Conservation (phyloP, 345 rosid species). For the Combretum micranthum region DNA sequence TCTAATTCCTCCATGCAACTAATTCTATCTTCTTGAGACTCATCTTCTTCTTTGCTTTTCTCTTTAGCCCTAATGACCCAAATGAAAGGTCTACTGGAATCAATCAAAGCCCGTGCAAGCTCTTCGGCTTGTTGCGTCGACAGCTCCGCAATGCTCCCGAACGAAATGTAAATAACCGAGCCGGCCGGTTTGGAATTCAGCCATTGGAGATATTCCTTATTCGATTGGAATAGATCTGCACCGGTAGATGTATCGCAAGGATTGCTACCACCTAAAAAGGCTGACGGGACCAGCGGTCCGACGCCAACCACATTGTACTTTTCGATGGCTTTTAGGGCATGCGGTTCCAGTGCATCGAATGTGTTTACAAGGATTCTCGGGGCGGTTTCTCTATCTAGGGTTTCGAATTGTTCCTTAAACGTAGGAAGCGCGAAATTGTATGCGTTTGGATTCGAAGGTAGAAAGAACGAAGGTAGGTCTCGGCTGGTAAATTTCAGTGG, state of each 20-base stretch:
- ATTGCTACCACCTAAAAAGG: slow-evolving; percentile 18
- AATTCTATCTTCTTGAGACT: slow-evolving; percentile 17
- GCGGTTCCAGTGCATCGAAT: slow-evolving; percentile 50
- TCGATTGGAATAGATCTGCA: slow-evolving; percentile 23
- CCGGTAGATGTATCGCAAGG: slow-evolving; percentile 19
- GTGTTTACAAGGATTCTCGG: slow-evolving; percentile 53
- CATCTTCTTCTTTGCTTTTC: slow-evolving; percentile 8
- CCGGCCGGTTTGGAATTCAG: slow-evolving; percentile 26
- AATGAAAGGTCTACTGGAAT: neutral
- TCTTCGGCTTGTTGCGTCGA: slow-evolving; percentile 42
- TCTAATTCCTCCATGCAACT: slow-evolving; percentile 37
- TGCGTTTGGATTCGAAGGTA: slow-evolving; percentile 11
- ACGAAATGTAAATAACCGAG: slow-evolving; percentile 38
- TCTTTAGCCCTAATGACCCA: neutral
- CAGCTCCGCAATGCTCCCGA: slow-evolving; percentile 43
- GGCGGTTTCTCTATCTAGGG: slow-evolving; percentile 23
- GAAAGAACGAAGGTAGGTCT: slow-evolving; percentile 53
- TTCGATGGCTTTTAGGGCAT: slow-evolving; percentile 29
- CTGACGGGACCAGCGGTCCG: slow-evolving; percentile 50
- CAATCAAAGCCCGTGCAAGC: neutral
- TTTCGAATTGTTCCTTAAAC: slow-evolving; percentile 27
- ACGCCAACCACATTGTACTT: slow-evolving; percentile 22
- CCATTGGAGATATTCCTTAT: slow-evolving; percentile 34
- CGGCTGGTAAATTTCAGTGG: slow-evolving; percentile 17
- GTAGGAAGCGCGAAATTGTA: slow-evolving; percentile 3